Conservation (phyloP, 192 early-diverging fungal species). For the Mortierella hygrophila region DNA sequence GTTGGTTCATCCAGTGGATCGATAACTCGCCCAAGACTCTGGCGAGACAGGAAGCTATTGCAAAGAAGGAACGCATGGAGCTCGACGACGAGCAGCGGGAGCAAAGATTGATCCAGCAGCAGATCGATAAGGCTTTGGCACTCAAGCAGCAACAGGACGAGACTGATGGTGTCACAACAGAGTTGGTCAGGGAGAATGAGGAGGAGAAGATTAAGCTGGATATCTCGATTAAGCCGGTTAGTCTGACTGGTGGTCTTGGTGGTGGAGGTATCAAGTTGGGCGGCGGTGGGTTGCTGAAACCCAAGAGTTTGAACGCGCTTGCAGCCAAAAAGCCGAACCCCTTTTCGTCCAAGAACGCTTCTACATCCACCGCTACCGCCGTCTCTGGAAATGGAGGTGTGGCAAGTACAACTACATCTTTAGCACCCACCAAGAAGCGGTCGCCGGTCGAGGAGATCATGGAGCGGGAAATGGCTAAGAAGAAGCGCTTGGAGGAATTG, state of each 20-base stretch:
- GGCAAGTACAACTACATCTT: slow-evolving; percentile 5
- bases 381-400: not conserved
- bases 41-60: slow-evolving; percentile 82
- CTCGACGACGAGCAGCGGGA: slow-evolving; percentile 92
- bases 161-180: slow-evolving; percentile 53
- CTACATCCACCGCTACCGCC: slow-evolving; percentile 18
- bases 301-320: slow-evolving; percentile 41
- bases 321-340: slow-evolving; percentile 48
- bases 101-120: slow-evolving; percentile 79
- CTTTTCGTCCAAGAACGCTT: slow-evolving; percentile 38
- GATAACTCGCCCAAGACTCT: slow-evolving; percentile 92
- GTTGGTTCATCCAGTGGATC: slow-evolving; percentile 92
- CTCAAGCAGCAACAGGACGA: slow-evolving; percentile 20
- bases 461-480: slow-evolving; percentile 60
- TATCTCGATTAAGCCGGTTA: slow-evolving; percentile 64
- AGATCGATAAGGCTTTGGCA: slow-evolving; percentile 79
- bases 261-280: slow-evolving; percentile 19
- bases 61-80: slow-evolving; percentile 83
- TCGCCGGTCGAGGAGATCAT: slow-evolving; percentile 77
- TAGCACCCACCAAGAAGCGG: slow-evolving; percentile 59
- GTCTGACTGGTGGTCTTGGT: slow-evolving; percentile 6
- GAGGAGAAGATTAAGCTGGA: slow-evolving; percentile 82
- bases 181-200: slow-evolving; percentile 73
- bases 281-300: slow-evolving; percentile 28
- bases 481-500: slow-evolving; percentile 40